phyloP scores from a whole-genome alignment of 257 asterid genomes.

The Catharanthus roseus region DNA sequence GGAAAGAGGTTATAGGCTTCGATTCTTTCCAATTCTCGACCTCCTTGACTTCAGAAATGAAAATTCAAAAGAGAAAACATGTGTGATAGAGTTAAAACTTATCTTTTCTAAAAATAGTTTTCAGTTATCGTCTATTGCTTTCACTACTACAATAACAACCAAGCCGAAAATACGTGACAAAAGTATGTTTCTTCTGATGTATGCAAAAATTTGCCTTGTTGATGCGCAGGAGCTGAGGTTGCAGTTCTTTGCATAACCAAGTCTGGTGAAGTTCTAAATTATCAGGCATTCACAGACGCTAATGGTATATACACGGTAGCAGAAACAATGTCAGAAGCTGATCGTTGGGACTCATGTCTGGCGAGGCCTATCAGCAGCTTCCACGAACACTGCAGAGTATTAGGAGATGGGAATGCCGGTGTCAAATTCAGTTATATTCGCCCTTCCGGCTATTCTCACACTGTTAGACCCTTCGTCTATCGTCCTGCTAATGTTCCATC shows the following conservation, averaged over 20 bases:
- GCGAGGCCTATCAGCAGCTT: constrained; percentile 91
- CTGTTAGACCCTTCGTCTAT: constrained; percentile 71
- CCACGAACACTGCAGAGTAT: constrained; percentile 62
- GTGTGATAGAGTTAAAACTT: background rate
- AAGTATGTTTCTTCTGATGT: background rate
- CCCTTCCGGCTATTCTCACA: constrained; percentile 72
- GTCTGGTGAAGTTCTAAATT: constrained; percentile 85
- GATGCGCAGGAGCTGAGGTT: constrained; percentile 78
- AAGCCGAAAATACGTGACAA: background rate
- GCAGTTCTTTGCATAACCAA: constrained; percentile 96
- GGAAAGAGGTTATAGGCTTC: background rate
- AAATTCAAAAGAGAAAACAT: background rate
- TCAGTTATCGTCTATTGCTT: background rate
- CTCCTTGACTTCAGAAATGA: background rate
- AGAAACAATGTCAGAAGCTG: constrained; percentile 94
- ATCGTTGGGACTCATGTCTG: constrained; percentile 86
- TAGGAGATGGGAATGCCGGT: constrained; percentile 52
- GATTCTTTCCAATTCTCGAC: background rate
- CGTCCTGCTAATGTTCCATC: constrained; percentile 59
- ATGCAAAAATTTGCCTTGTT: constrained; percentile 1
- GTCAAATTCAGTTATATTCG: constrained; percentile 72
- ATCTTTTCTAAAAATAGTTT: no score
- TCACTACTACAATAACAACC: background rate
- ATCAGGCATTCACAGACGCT: constrained; percentile 79
- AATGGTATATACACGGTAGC: constrained; percentile 79